These are phyloP conservation scores for Mycena olivaceomarginata DNA, from an alignment of 768 basidiomycete species.

Conservation along the genomic window DNA sequence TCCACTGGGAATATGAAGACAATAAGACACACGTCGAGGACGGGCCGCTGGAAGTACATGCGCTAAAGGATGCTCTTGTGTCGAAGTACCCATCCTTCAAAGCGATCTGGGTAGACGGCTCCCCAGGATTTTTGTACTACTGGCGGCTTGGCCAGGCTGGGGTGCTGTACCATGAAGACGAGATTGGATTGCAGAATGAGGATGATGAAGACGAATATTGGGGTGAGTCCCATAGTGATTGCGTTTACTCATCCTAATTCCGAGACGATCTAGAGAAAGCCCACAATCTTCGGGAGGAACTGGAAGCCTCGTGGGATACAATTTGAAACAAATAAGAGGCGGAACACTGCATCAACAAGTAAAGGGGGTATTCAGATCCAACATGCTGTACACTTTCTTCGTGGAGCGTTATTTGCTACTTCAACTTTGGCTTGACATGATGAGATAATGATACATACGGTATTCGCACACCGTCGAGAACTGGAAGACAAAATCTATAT, in stretches of 20 bases:
- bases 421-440: too few relatives aligned
- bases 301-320: background rate
- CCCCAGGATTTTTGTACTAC: background rate
- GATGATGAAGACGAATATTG: background rate
- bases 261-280: background rate
- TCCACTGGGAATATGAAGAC: slow-evolving; percentile 3
- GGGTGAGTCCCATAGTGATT: background rate
- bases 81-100: background rate
- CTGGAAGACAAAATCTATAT: too few relatives aligned
- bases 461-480: too few relatives aligned
- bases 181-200: background rate
- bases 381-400: too few relatives aligned
- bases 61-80: background rate
- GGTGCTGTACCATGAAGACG: background rate
- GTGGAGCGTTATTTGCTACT: too few relatives aligned
- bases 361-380: too few relatives aligned
- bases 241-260: background rate
- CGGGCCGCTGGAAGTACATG: background rate
- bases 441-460: too few relatives aligned
- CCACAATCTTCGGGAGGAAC: background rate
- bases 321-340: background rate
- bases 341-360: too few relatives aligned
- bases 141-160: background rate
- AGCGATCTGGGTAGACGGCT: background rate
- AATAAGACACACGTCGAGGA: background rate